phyloP scores from a whole-genome alignment of 495 filamentous ascomycete species.

The Xylaria scruposa region DNA sequence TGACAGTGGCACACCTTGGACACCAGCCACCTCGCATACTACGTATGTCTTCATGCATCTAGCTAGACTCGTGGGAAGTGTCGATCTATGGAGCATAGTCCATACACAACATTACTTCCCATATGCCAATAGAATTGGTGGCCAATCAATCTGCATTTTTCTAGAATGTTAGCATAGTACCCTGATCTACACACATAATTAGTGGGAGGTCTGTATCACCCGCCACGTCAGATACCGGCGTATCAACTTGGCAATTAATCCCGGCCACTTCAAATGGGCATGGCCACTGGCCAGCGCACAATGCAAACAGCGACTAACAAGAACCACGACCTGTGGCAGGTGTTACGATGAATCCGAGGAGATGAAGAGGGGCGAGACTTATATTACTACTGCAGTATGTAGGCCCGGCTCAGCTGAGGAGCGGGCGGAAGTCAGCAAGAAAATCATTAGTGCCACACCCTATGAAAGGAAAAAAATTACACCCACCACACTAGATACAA shows the following conservation, averaged over 20 bases:
- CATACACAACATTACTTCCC: neutral
- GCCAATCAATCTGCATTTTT: neutral
- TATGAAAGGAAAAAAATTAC: neutral
- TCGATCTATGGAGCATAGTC: conserved; percentile 1
- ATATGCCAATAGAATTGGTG: neutral
- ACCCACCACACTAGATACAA: conserved; percentile 10
- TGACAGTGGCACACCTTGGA: neutral
- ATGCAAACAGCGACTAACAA: conserved; percentile 18
- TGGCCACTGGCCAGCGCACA: conserved; percentile 21
- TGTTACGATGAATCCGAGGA: conserved; percentile 13
- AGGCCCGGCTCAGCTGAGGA: conserved; percentile 7
- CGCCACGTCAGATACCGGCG: conserved; percentile 19
- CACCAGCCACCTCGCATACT: neutral
- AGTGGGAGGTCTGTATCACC: conserved; percentile 9
- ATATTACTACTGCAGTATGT: neutral
- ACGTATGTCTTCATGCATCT: neutral
- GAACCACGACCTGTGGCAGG: conserved; percentile 2
- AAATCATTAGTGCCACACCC: neutral
- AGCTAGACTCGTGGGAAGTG: neutral
- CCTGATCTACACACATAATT: neutral
- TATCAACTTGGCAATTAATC: conserved; percentile 16
- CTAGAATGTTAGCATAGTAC: neutral
- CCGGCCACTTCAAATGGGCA: neutral
- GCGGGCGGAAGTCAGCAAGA: neutral
- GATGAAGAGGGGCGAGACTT: neutral